Base-by-base conservation (phyloP, 345 rosid species). In the Eutrema yunnanense region DNA sequence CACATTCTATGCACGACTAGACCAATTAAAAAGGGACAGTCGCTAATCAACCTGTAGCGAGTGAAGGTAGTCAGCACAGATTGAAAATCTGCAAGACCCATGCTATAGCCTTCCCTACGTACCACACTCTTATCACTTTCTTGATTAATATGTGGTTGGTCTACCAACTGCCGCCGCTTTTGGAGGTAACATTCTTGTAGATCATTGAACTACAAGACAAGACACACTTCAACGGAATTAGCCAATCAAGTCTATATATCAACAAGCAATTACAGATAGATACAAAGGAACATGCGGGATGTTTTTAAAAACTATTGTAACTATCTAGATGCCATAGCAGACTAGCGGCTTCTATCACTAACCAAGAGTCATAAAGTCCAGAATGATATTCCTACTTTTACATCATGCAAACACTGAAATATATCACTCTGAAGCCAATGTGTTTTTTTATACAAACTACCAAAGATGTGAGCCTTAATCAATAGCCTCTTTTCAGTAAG, bases 131-230 rank as follows among this genome's bases (percentile, higher is more conserved):
- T 90, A 79, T 90, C 91, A 71, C 78, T 69, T 62, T 90, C 97
- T 76, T 78, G 85, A 38, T 79, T 83, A 62, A 62, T 64, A 77
- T 79, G 83, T 13, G 84, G 86, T 58, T 85, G 93, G 71, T 85
- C 85, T 69, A 81, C 85, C 71, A 77, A 58, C 69, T 86, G 98
- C 12, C 88, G 98, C 43, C 99, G 86, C 81, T 96, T 95, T 84
- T 88, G 97, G 73, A 95, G 86, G 74, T 96, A 96, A 79, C 97
- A 96, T 57, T 90, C 99, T 82, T 92, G 97, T 47, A 96, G 83
- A 66, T 92, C 99, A 79, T 76, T 85, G 78, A 96, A 92, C 97
- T 96, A 85, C 75, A 71, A 65, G 76, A 52, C 38, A 79, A 70
- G 29, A 36, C 30, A 49, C 8, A 57, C 5, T 44, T 48, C 3